phyloP scores from a whole-genome alignment of 2,329 filamentous ascomycete species.

The Apiospora kogelbergensis region DNA sequence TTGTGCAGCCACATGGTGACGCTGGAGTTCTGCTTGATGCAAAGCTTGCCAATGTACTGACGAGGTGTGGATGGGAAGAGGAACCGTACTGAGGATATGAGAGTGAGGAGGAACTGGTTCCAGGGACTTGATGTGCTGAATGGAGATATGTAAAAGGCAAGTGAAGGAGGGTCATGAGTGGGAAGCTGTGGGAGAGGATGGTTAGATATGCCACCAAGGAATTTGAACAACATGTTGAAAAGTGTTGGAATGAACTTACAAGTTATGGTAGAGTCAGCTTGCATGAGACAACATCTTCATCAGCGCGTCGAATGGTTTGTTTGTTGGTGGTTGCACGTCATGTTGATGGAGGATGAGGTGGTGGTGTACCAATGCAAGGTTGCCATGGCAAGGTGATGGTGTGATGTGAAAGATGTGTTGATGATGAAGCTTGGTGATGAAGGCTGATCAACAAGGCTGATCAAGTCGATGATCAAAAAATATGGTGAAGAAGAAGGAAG shows the following conservation, averaged over 20 bases:
- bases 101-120: neutral
- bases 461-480: neutral
- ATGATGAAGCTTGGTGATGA: neutral
- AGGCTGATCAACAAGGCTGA: neutral
- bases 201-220: neutral
- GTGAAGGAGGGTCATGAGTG: neutral
- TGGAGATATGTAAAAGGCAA: neutral
- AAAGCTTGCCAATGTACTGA: neutral
- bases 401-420: neutral
- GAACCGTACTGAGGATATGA: neutral
- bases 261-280: neutral
- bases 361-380: neutral
- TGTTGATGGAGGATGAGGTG: neutral
- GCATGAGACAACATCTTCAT: neutral
- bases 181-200: neutral
- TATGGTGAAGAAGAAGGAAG: neutral
- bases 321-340: too few relatives aligned
- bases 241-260: neutral
- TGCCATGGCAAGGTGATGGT: neutral
- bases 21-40: slow-evolving; percentile 8
- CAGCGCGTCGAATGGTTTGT: neutral
- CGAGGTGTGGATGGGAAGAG: neutral
- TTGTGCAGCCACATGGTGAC: slow-evolving; percentile 5
- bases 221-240: too few relatives aligned
- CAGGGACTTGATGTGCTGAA: neutral